phyloP scores from a whole-genome alignment of 352 stramenopile species.

The Globisporangium spinosum region DNA sequence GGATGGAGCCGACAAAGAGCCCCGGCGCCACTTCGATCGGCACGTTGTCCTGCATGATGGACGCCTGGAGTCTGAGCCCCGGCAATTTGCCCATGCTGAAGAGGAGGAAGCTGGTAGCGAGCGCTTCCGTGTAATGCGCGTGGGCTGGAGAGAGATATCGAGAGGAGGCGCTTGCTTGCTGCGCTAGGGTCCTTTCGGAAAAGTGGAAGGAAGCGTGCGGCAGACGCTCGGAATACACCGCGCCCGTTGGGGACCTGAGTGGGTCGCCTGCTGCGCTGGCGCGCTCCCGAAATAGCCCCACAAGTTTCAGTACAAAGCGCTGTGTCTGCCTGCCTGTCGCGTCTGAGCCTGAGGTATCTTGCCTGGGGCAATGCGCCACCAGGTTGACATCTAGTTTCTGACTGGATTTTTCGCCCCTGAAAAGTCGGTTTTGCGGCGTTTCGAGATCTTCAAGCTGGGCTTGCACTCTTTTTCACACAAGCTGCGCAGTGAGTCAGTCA shows the following conservation, averaged over 20 bases:
- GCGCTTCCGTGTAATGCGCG: not conserved
- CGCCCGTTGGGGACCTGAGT: not conserved
- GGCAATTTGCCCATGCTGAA: conserved; percentile 49
- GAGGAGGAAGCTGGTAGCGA: not conserved
- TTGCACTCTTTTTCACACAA: not conserved
- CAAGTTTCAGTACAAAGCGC: conserved; percentile 8
- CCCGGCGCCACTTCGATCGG: conserved; percentile 59
- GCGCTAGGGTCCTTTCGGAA: not conserved
- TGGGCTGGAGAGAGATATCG: not conserved
- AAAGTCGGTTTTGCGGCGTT: conserved; percentile 4
- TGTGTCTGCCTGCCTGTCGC: not conserved
- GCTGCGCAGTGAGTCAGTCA: not conserved
- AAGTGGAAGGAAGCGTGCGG: not conserved
- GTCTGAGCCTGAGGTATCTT: not conserved
- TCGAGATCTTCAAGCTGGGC: conserved; percentile 1
- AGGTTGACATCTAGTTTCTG: not conserved
- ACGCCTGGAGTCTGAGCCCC: conserved; percentile 53
- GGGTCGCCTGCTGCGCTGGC: not conserved
- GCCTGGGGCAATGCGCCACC: not conserved
- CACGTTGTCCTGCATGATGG: conserved; percentile 84
- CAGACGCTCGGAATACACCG: not conserved
- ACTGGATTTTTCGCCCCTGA: not conserved
- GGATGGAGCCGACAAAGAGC: conserved; percentile 85
- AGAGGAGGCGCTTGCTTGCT: conserved; percentile 1
- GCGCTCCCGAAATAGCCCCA: not conserved